phyloP scores from a whole-genome alignment of 2,329 filamentous ascomycete species.

The Emergomyces orientalis region DNA sequence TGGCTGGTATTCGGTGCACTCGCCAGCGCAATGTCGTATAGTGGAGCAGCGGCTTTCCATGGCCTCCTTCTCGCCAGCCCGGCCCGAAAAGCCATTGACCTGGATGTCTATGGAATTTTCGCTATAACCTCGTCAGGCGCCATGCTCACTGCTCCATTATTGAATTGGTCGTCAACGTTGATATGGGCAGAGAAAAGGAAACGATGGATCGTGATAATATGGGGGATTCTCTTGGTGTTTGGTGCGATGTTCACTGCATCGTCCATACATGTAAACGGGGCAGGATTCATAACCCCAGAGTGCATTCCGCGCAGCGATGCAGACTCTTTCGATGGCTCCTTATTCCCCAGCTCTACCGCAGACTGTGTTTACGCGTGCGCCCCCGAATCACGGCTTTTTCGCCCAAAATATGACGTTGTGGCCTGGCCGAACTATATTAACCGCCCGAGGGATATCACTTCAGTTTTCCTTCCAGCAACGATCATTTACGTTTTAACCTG shows the following conservation, averaged over 20 bases:
- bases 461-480: slow-evolving; percentile 4
- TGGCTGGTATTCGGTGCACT: slow-evolving; percentile 23
- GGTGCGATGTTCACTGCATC: slow-evolving; percentile 16
- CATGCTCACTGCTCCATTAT: slow-evolving; percentile 10
- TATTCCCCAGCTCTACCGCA: slow-evolving; percentile 1
- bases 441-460: slow-evolving; percentile 2
- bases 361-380: slow-evolving; percentile 5
- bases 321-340: background rate
- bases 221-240: slow-evolving; percentile 16
- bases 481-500: background rate
- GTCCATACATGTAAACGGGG: slow-evolving; percentile 14
- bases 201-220: slow-evolving; percentile 15
- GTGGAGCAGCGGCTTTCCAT: slow-evolving; percentile 19
- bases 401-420: background rate
- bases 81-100: slow-evolving; percentile 15
- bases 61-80: slow-evolving; percentile 17
- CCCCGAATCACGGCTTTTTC: slow-evolving; percentile 2
- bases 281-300: slow-evolving; percentile 11
- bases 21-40: slow-evolving; percentile 20
- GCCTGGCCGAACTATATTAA: slow-evolving; percentile 5
- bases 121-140: slow-evolving; percentile 18
- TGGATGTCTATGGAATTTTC: slow-evolving; percentile 18
- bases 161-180: slow-evolving; percentile 18
- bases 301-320: slow-evolving; percentile 10
- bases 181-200: slow-evolving; percentile 13